Evolutionary conservation across 75 land plant genomes (phyloP), one percentile per base, ranked within the genome.

Genomic region (Chamaecyparis obtusa): DNA sequence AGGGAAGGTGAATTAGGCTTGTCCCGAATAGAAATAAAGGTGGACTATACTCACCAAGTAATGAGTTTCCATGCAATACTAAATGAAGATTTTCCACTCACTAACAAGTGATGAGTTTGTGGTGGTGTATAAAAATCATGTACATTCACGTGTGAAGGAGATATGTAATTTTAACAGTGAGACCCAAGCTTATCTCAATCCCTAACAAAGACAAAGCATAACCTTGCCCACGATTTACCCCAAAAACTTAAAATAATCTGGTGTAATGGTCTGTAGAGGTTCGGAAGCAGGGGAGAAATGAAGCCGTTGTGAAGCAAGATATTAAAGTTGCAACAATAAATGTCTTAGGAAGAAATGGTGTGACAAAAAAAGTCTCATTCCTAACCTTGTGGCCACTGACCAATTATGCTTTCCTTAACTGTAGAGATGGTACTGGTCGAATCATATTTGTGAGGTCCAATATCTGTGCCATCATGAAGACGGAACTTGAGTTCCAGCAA

Each of bases 301-400:
- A 64, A 64, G 27, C 27, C 69, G 0, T 64, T 64, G 1, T 72
- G 36, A 72, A 14, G 9, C 32, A 87, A 84, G 86, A 64, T 36
- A 35, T 43, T 39, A 44, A 41, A n/a, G 21, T 75, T 86, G 17
- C 48, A 37, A 11, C 76, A 75, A 24, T 8, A 39, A 13, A 19
- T 37, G 2, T 48, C 16, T 39, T 79, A 10, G 16, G 21, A 55
- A 80, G 27, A 87, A 83, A 83, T 33, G 9, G 41, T n/a, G 14
- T 39, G 36, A 27, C 7, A 79, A 30, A n/a, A 35, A 81, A 69
- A 16, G 5, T 21, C 32, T 24, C 24, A 76, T 82, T 15, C 35
- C 85, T 76, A 36, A 89, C 90, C 90, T 89, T 83, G 55, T 16
- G 90, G 90, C 90, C 90, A 89, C 43, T 87, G 81, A 81, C 90